Evolutionary conservation across 352 stramenopile genomes (phyloP), one percentile per base, ranked within the genome.

Genomic region (Pythium vanterpoolii): DNA sequence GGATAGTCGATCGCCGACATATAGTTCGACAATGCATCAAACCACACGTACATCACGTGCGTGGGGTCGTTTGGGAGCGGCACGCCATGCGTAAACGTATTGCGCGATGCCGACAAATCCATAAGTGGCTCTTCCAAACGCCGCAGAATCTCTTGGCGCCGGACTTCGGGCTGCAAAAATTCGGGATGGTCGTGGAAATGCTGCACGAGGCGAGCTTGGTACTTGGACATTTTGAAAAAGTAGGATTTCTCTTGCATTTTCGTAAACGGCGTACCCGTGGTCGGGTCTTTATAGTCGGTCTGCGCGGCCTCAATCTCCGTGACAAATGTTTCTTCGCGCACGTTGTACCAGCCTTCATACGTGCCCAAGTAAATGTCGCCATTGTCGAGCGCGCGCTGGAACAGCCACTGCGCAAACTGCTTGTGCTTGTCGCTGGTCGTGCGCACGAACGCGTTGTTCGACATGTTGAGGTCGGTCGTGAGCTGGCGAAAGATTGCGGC

Each of bases 31-130:
- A 99, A 74, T 5, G 98, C 98, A 73, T 99, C 98, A 49, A 99
- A 97, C 98, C 98, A 99, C 46, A 99, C 98, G 75, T 99, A 99
- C 78, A 99, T 96, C 54, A 99, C 93, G 75, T 99, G 97, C 66
- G 84, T 69, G n/a, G 87, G 79, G 64, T 95, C 95, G 71, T 98
- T 96, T 0, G 96, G 96, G 46, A 99, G 82, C 33, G 85, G 77
- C 52, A 99, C 95, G 27, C 97, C 97, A 50, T 92, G 81, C 52
- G 77, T 78, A 65, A 99, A 99, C 4, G 96, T 99, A 31, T 97
- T 99, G 44, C 97, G 92, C 69, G 89, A 98, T 8, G 98, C 89
- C 45, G 89, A 98, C 42, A 99, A 83, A 72, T 99, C 97, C 54
- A 97, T 84, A 34, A 99, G 77, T 45, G 84, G 84, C 69, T 98